Evolutionary conservation across 371 early-diverging fungal species (phyloP), one percentile per base, ranked within the genome.

Genomic region (Actinomortierella wolfii): DNA sequence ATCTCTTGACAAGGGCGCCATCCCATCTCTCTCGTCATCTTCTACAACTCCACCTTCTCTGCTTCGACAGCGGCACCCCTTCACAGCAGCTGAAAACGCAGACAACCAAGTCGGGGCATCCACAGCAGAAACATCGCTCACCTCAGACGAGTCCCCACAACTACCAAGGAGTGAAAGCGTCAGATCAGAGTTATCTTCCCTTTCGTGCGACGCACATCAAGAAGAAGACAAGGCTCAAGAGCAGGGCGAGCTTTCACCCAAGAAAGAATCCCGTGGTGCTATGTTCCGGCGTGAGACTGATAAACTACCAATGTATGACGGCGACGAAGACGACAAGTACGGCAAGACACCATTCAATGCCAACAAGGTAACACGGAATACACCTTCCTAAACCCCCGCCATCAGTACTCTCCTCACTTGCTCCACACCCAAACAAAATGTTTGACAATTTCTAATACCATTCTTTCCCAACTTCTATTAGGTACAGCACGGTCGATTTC

Each of bases 251-350:
- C 4, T 51, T 65, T 28, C 58, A 6, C 11, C 34, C 34, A 34
- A 34, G 7, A 34, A 34, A 34, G 34, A 34, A 11, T 4, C 7
- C 34, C 7, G 11, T 11, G 34, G 11, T 11, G 11, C 34, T 34
- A 11, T 34, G 11, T 34, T 34, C 34, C 4, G 34, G 4, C 34
- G 34, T 11, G 34, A 34, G 34, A 6, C 34, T 4, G 34, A 34
- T 34, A 34, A 34, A 34, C 11, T 34, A 34, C 34, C 34, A 4
- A 34, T 34, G 34, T 34, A 6, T 34, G 34, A 34, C 34, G 11
- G 34, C 34, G 34, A 70, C 45, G 65, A 70, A 18, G 71, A 70
- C 42, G 57, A 70, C 58, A 70, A 70, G 58, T 70, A 70, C 24
- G 46, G 61, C 18, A 70, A 70, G 56, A 21, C 56, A 1, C 71